Evolutionary conservation across 345 rosid genomes (phyloP).

Genomic region (Eucalyptus fibrosa): DNA sequence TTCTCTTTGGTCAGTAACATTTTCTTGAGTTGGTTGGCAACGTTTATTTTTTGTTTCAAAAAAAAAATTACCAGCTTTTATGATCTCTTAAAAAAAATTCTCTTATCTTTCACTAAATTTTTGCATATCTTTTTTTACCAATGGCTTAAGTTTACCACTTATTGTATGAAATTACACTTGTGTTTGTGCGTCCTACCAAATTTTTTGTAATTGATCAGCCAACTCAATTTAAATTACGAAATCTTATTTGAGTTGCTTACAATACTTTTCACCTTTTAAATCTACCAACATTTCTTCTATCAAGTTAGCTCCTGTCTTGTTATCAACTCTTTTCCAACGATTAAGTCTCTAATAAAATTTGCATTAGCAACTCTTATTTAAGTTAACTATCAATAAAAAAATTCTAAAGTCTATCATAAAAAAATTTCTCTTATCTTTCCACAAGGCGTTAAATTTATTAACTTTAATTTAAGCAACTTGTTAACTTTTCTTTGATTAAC

Average conservation of each 20-base stretch:
- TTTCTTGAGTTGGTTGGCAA: neutral
- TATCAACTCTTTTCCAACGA: neutral
- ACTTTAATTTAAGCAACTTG: neutral
- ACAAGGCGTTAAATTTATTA: neutral
- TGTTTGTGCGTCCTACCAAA: neutral
- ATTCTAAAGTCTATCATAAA: neutral
- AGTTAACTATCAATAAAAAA: neutral
- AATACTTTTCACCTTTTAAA: neutral
- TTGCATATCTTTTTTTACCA: neutral
- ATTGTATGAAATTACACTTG: neutral
- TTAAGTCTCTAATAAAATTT: neutral
- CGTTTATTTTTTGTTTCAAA: neutral
- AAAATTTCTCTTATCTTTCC: neutral
- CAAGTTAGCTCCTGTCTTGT: neutral
- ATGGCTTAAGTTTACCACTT: neutral
- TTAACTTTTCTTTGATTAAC: neutral
- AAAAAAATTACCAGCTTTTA: neutral
- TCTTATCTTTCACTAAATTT: neutral
- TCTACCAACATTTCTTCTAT: neutral
- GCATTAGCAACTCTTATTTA: neutral
- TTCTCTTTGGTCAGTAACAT: neutral
- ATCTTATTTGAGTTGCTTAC: neutral
- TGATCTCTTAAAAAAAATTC: neutral
- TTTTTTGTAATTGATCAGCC: neutral
- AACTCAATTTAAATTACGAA: neutral